Evolutionary conservation across 176 grass and related monocot genomes (phyloP), one percentile per base, ranked within the genome.

Genomic region (Carex littledalei): DNA sequence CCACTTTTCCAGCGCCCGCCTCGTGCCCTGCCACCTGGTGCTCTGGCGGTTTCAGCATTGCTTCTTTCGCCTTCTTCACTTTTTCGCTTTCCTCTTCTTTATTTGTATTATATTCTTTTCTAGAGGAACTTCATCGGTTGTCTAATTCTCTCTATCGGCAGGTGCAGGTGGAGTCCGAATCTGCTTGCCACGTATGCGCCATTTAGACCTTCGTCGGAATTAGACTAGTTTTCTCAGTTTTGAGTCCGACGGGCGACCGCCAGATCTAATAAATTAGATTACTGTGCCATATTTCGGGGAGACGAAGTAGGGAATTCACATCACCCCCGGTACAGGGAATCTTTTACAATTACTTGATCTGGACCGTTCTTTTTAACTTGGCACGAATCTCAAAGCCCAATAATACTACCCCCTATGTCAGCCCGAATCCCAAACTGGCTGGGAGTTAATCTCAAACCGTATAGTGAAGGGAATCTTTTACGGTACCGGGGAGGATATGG

Each of bases 1-100:
- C 91, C 6, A 89, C 70, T 22, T 84, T 74, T 61, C 58, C 49
- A 29, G 76, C 6, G 4, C 41, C 32, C 13, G 85, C 79, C 34
- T 86, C 75, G 53, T 98, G 95, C 22, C 93, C 91, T 2, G 89
- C 89, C 1, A 98, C 95, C 71, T 98, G 92, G 89, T 98, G 88
- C 79, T 93, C 92, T 69, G 95, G 92, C 80, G 82, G 63, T 49
- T 80, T 87, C 67, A 98, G 89, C 82, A 90, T 90, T 57, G 7
- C 39, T 76, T 39, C 5, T 0, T 39, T 53, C 16, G 47, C 47
- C 72, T 50, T 49, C 37, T 66, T 74, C 18, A 9, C 45, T 52
- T 75, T 75, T 32, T 66, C 12, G 20, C 10, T 64, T 73, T 73
- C 41, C 18, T 21, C 17, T 39, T 68, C 5, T 68, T 68, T 68